Conservation (phyloP, 257 asterid species). For the Leonotis leonurus region DNA sequence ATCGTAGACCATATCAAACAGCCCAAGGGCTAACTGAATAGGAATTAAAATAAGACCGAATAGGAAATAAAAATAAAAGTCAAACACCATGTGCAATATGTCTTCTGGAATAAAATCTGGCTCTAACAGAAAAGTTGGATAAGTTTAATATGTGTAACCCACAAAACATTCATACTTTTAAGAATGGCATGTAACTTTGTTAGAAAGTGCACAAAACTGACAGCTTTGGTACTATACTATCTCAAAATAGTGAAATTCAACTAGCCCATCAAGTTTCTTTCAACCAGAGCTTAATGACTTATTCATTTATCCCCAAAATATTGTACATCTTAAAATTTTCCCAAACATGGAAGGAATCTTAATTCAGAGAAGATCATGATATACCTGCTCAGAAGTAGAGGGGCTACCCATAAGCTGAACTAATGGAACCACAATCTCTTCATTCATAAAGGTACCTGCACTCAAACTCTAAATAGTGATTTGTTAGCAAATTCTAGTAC, state of each 20-base stretch:
- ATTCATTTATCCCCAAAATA: conserved; percentile 20
- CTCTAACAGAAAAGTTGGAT: background rate
- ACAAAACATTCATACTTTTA: background rate
- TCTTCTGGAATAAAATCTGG: no score
- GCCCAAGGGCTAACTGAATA: no score
- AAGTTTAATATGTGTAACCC: background rate
- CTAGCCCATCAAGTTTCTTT: conserved; percentile 9
- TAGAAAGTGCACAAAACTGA: conserved; percentile 8
- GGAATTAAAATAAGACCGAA: no score
- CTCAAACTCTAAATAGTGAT: conserved; percentile 59
- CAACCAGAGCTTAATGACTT: conserved; percentile 13
- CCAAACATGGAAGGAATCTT: conserved; percentile 8
- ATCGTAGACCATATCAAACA: no score
- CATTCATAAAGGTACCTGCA: conserved; percentile 79
- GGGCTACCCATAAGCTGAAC: conserved; percentile 68
- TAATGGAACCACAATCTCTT: conserved; percentile 48
- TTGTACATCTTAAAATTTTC: conserved; percentile 12
- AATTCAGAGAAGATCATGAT: background rate
- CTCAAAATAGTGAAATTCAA: conserved; percentile 16
- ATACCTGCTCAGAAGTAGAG: conserved; percentile 64
- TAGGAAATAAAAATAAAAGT: no score
- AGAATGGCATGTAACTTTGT: background rate
- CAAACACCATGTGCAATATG: no score
- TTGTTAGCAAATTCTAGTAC: conserved; percentile 24
- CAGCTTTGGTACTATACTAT: background rate